Percentiles rank a stretch among this genome's conserved stretches.
These are phyloP conservation scores for Pseudogymnoascus sp. DNA, from an alignment of 2,329 filamentous ascomycete genomes.

Conservation along the genomic window DNA sequence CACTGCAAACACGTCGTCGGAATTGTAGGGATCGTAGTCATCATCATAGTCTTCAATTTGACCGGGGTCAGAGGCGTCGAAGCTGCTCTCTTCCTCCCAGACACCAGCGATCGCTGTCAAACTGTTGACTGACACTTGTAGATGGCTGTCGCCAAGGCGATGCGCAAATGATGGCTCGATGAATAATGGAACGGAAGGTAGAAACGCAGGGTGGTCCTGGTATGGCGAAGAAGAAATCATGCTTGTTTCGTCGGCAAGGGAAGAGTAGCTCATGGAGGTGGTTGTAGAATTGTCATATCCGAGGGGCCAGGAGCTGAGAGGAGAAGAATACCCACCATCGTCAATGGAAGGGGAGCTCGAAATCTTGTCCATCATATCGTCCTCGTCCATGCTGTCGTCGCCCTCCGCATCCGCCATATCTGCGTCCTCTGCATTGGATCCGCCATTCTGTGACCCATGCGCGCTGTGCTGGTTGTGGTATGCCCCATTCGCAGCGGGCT, in stretches of 20 bases:
- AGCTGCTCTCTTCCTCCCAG: slow-evolving; percentile 1
- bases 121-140: slow-evolving; percentile 13
- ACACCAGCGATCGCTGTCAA: neutral
- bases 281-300: slow-evolving; percentile 17
- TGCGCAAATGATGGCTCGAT: slow-evolving; percentile 27
- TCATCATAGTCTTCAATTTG: slow-evolving; percentile 12
- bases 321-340: slow-evolving; percentile 72
- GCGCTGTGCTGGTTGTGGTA: slow-evolving; percentile 39
- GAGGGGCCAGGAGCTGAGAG: slow-evolving; percentile 25
- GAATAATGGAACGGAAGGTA: slow-evolving; percentile 13
- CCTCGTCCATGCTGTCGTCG: slow-evolving; percentile 65
- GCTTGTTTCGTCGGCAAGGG: neutral
- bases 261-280: neutral
- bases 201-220: neutral
- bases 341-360: slow-evolving; percentile 98
- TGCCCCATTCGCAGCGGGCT: slow-evolving; percentile 52
- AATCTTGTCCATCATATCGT: slow-evolving; percentile 98
- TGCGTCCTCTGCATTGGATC: slow-evolving; percentile 46
- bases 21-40: slow-evolving; percentile 49
- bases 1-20: slow-evolving; percentile 22
- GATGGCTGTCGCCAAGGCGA: slow-evolving; percentile 25
- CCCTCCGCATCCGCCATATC: slow-evolving; percentile 61
- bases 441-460: slow-evolving; percentile 51
- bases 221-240: neutral
- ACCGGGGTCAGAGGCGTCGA: neutral